Evolutionary conservation across 1,139 yeast genomes (phyloP), one percentile per base, ranked within the genome.

Genomic region (Blastobotrys buckinghamii): DNA sequence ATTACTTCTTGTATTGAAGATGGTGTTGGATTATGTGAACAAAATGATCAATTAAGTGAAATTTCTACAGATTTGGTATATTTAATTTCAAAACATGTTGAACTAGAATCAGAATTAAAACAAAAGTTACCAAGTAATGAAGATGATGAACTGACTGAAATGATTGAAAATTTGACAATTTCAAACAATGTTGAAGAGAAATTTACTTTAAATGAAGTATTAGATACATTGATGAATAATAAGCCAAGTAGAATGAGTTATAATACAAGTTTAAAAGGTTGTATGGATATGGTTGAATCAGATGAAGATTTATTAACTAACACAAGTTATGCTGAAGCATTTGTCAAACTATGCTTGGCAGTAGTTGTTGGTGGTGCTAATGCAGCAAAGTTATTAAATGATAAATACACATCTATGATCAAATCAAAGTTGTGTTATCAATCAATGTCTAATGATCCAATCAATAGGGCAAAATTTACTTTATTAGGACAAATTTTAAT

Each of bases 401-500:
- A 43, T 19, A 43, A 43, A 19, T 43, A 43, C 32, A 35, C 27
- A 8, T 12, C 13, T 20, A 39, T 39, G 42, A 26, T 39, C 10
- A 39, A 26, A 20, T 12, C n/a, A 4, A 39, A 26, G 13, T 8
- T 27, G 2, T 15, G n/a, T n/a, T 36, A 36, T 15, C 4, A 29
- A 12, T 6, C 9, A 3, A 22, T n/a, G n/a, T n/a, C 24, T 5
- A 27, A 27, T 7, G 39, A 27, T 19, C 8, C 26, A n/a, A 12
- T 36, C 2, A 13, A 6, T 7, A 6, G n/a, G 5, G 2, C 7
- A 26, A 43, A 43, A 19, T 36, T 43, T 12, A 16, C 41, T 2
- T 35, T 43, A 13, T 36, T 43, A 16, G 46, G 46, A 1, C 46
- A 43, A 29, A 35, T 24, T 20, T 16, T 43, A 8, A 7, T 43